phyloP scores from a whole-genome alignment of 1,284 basidiomycete species.

The Sanghuangporus weigelae region DNA sequence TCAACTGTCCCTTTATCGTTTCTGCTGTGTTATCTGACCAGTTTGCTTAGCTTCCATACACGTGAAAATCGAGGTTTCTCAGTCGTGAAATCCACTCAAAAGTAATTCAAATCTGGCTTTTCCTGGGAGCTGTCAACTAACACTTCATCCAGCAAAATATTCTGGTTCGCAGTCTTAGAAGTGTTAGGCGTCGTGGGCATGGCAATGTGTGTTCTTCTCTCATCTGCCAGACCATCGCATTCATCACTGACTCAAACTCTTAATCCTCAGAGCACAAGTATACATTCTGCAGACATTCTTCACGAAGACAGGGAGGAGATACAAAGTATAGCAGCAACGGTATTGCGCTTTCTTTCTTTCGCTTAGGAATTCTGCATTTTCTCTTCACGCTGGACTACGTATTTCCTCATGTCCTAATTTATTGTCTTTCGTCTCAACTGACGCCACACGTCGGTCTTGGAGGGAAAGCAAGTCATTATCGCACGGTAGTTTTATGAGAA shows the following conservation, averaged over 20 bases:
- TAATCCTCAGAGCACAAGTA: slow-evolving; percentile 64
- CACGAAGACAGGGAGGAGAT: slow-evolving; percentile 78
- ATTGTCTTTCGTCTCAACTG: background rate
- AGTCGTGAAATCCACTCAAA: slow-evolving; percentile 73
- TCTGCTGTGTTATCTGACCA: slow-evolving; percentile 15
- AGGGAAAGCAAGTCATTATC: too few relatives aligned
- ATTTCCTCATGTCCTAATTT: background rate
- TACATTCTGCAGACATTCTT: slow-evolving; percentile 93
- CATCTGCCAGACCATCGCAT: background rate
- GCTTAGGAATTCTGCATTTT: background rate
- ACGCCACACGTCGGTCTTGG: background rate
- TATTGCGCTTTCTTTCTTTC: background rate
- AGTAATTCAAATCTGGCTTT: slow-evolving; percentile 35
- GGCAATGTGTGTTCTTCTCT: slow-evolving; percentile 58
- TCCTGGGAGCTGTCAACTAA: slow-evolving; percentile 25
- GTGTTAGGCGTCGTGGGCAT: slow-evolving; percentile 73
- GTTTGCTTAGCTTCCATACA: slow-evolving; percentile 63
- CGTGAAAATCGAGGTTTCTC: slow-evolving; percentile 79
- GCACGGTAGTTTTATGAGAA: background rate
- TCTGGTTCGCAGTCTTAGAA: slow-evolving; percentile 87
- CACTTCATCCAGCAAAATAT: slow-evolving; percentile 57
- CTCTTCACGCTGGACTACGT: background rate
- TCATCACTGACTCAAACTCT: background rate
- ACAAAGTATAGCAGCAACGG: slow-evolving; percentile 60
- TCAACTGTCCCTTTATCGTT: slow-evolving; percentile 18